Evolutionary conservation across 139 green algal genomes (phyloP).

Genomic region (Trebouxia sp.): DNA sequence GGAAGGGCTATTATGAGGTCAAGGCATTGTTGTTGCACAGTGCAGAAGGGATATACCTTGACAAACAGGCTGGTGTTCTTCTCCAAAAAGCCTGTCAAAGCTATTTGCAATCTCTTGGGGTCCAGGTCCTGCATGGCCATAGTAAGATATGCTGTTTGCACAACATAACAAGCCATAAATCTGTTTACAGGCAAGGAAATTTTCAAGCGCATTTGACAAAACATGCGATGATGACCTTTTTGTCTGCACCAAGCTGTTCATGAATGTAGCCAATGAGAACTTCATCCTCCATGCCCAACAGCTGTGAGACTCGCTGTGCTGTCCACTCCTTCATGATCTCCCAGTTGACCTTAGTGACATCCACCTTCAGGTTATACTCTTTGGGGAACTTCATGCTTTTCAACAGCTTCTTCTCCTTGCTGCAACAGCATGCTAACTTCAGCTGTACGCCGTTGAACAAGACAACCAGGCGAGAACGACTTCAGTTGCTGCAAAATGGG

Average conservation of each 20-base stretch:
- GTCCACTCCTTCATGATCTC: constrained; percentile 94
- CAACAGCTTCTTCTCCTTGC: constrained; percentile 77
- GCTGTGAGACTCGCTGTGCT: constrained; percentile 86
- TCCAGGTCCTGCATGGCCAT: constrained; percentile 55
- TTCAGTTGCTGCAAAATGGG: not conserved
- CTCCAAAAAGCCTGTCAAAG: constrained; percentile 87
- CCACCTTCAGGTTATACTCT: constrained; percentile 78
- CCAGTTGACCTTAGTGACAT: constrained; percentile 85
- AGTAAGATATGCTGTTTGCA: too few relatives aligned
- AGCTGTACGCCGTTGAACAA: too few relatives aligned
- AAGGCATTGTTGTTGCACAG: too few relatives aligned
- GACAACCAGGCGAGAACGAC: not conserved
- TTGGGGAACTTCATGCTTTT: constrained; percentile 76
- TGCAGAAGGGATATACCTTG: constrained; percentile 59
- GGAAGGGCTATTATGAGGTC: too few relatives aligned
- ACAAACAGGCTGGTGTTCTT: constrained; percentile 90
- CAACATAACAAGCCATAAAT: not conserved
- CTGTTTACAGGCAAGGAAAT: too few relatives aligned
- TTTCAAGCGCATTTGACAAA: too few relatives aligned
- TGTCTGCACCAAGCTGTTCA: constrained; percentile 77
- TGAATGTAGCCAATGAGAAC: constrained; percentile 93
- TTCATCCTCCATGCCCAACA: constrained; percentile 94
- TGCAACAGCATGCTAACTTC: constrained; percentile 40
- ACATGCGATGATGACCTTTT: constrained; percentile 42
- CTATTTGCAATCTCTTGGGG: constrained; percentile 79